These are phyloP conservation scores for Hibiscus mutabilis DNA, from an alignment of 345 rosid species.

Conservation along the genomic window DNA sequence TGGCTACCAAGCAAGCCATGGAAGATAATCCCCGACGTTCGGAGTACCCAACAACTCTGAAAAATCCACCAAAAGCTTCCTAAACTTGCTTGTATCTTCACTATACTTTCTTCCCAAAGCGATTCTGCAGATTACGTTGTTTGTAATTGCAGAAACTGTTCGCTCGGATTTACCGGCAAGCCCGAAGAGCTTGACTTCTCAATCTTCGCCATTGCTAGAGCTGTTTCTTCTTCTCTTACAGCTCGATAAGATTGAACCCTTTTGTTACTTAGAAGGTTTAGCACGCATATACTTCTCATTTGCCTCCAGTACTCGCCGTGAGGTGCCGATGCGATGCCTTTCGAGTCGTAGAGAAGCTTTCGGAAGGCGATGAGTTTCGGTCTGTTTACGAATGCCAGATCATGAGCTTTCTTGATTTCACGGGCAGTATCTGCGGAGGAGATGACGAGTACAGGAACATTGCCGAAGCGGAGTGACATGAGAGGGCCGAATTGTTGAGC, in stretches of 20 bases:
- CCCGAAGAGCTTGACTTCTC: conserved; percentile 7
- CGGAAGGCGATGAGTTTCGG: too few species aligned
- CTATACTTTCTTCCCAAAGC: conserved; percentile 47
- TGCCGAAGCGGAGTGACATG: too few species aligned
- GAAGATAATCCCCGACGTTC: conserved; percentile 42
- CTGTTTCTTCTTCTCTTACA: conserved; percentile 40
- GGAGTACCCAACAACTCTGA: conserved; percentile 28
- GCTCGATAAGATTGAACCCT: conserved; percentile 11
- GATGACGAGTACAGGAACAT: too few species aligned
- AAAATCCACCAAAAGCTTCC: conserved; percentile 19
- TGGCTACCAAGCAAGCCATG: conserved; percentile 48
- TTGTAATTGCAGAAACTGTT: conserved; percentile 18
- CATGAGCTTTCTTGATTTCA: too few species aligned
- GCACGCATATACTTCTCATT: background rate
- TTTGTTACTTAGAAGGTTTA: conserved; percentile 37
- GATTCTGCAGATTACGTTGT: conserved; percentile 36
- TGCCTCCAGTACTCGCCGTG: too few species aligned
- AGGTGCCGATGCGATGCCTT: too few species aligned
- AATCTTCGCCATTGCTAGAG: conserved; percentile 21
- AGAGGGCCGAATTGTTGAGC: too few species aligned
- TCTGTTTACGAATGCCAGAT: too few species aligned
- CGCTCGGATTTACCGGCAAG: conserved; percentile 31
- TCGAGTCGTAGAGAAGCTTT: too few species aligned
- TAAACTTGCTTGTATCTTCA: conserved; percentile 22
- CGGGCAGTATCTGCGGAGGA: too few species aligned